Evolutionary conservation across 768 basidiomycete genomes (phyloP), one percentile per base, ranked within the genome.

Genomic region (Podaxis carcinomalis): DNA sequence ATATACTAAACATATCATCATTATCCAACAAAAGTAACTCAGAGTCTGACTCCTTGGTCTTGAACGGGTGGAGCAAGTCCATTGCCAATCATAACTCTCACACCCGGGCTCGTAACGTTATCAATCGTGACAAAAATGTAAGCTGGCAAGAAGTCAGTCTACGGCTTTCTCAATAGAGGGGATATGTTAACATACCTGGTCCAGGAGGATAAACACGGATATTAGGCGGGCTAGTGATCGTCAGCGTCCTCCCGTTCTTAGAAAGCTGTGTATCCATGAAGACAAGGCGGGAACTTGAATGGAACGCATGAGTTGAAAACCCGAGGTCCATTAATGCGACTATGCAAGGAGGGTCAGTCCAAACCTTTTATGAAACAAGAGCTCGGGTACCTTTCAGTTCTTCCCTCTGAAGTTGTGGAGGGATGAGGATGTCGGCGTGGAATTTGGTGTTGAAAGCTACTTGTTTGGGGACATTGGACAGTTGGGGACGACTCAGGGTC

Each of bases 241-340:
- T 71, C 16, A 79, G 68, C 1, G 70, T 68, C 57, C 69, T 74
- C 35, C 68, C 68, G 56, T 75, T 65, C 4, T 56, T 54, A 1
- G 13, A n/a, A 19, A 78, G 66, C 4, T 63, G 62, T 7, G 77
- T 71, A 7, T 71, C 65, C 64, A 78, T 73, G 55, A 74, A 72
- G 2, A 78, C 74, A 4, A 77, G 65, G 9, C 75, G 72, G 27
- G 72, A 71, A 55, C 77, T 77, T 27, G 77, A 75, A 57, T 77
- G 76, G 63, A 77, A 70, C 0, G 71, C 76, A 56, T 80, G 78
- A 1, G 78, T 74, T 1, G 75, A 74, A 63, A 78, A 78, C 0
- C 78, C 77, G n/a, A 78, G 69, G 61, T 80, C 77, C 62, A 75
- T 74, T 11, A 80, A 63, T 10, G 73, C 70, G 25, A 77, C 77